Evolutionary conservation across 208 protist species (phyloP).

Genomic region (Trypanosoma vivax): DNA sequence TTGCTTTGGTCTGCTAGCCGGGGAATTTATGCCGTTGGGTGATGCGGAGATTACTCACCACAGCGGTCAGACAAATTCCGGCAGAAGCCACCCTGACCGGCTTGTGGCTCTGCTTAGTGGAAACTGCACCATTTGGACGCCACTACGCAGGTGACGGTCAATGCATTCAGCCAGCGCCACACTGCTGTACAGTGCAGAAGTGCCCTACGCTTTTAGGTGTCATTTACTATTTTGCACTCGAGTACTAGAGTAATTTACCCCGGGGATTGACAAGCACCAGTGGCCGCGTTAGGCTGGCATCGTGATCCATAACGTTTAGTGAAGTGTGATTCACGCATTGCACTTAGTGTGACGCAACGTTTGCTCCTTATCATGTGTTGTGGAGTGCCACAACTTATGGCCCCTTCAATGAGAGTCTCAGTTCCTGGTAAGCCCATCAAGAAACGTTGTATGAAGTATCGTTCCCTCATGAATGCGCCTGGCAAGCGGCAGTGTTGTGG

Average conservation of each 20-base stretch:
- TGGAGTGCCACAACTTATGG: too few relatives aligned
- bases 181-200: slow-evolving; percentile 71
- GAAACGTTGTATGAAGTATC: too few relatives aligned
- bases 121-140: slow-evolving; percentile 20
- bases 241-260: slow-evolving; percentile 31
- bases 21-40: slow-evolving; percentile 6
- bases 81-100: neutral
- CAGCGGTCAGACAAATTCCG: slow-evolving; percentile 1
- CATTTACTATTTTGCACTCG: slow-evolving; percentile 45
- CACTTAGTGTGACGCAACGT: too few relatives aligned
- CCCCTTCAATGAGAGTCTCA: too few relatives aligned
- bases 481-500: too few relatives aligned
- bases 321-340: too few relatives aligned
- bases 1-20: slow-evolving; percentile 5
- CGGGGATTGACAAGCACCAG: too few relatives aligned
- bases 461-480: too few relatives aligned
- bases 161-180: slow-evolving; percentile 29
- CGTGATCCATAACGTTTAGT: too few relatives aligned
- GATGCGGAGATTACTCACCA: neutral
- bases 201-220: slow-evolving; percentile 59
- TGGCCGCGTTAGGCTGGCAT: too few relatives aligned
- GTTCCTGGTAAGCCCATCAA: too few relatives aligned
- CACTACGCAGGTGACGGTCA: slow-evolving; percentile 14
- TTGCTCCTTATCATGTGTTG: too few relatives aligned
- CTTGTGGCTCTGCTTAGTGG: neutral